Percentiles rank a stretch among this genome's conserved stretches.
These are phyloP conservation scores for Limonomyces culmigenus DNA, from an alignment of 1,284 basidiomycete genomes.

Conservation along the genomic window DNA sequence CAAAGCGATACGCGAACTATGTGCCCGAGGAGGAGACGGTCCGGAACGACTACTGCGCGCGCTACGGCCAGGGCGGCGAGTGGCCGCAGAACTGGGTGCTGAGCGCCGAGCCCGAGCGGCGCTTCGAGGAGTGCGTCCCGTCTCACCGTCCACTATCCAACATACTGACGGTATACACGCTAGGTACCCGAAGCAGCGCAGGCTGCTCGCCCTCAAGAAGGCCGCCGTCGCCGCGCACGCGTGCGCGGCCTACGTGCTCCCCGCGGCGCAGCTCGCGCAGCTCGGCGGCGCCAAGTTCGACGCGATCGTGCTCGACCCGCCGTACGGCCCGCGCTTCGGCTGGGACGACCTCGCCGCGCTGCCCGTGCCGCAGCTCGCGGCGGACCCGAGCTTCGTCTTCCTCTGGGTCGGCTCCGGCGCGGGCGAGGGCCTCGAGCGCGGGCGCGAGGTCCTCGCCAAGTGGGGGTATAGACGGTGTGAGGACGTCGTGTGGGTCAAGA, in stretches of 20 bases:
- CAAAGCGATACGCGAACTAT: constrained; percentile 57
- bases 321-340: constrained; percentile 64
- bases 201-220: constrained; percentile 66
- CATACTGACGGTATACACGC: constrained; percentile 2
- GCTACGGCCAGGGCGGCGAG: constrained; percentile 79
- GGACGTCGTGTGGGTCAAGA: constrained; percentile 95
- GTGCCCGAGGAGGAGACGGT: constrained; percentile 87
- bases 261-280: constrained; percentile 33
- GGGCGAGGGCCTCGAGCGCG: constrained; percentile 81
- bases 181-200: constrained; percentile 85
- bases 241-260: constrained; percentile 52
- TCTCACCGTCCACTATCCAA: neutral
- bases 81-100: constrained; percentile 87
- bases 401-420: constrained; percentile 93
- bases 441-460: constrained; percentile 76
- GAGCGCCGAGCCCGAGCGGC: constrained; percentile 67
- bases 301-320: constrained; percentile 84
- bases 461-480: constrained; percentile 97
- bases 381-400: constrained; percentile 88
- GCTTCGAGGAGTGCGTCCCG: constrained; percentile 74
- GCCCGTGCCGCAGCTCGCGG: constrained; percentile 71
- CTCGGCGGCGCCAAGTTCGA: constrained; percentile 49
- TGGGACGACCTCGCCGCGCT: constrained; percentile 76
- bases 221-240: constrained; percentile 45
- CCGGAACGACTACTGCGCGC: constrained; percentile 84